Evolutionary conservation across 2,329 filamentous ascomycete genomes (phyloP), one percentile per base, ranked within the genome.

Genomic region (Epichloe baconii): DNA sequence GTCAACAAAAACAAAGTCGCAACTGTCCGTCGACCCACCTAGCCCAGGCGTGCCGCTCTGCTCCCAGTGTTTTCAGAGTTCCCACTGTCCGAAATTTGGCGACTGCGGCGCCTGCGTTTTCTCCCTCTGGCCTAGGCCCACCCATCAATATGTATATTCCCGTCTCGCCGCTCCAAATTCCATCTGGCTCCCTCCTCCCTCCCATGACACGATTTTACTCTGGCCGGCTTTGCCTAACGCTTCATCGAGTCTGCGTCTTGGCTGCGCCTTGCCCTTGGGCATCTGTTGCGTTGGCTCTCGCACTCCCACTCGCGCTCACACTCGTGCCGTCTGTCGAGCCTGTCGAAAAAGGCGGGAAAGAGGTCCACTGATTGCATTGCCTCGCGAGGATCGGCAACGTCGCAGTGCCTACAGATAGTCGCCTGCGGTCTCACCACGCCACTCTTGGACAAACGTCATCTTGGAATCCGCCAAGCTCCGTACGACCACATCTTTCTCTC

Each of bases 391-490:
- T 53, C 49, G 49, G 41, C 52, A 51, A 40, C 45, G 49, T 51
- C 42, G 45, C 52, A 47, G 51, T 47, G 51, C 51, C 50, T 43
- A 31, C 10, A 11, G 3, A 45, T 14, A 42, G 14, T 36, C 21
- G 21, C 37, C 49, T 52, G 52, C 44, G 15, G 52, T 52, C 52
- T 53, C 37, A 47, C 46, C 53, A 45, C 55, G 55, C 56, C 56
- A 56, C 53, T 48, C 43, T 53, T 44, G 43, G 35, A 53, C 48
- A 43, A 48, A 57, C 57, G 58, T 60, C 58, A 57, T 60, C 52
- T 55, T 55, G 48, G 49, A 56, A 57, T 54, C 53, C 44, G 57
- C 56, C 58, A 59, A 60, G 56, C 51, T 48, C 44, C 17, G 51
- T 53, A 37, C 45, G 10, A 48, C 50, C 47, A 40, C 31, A 38